phyloP scores from a whole-genome alignment of 2,329 filamentous ascomycete species.

The Escovopsis sp. region DNA sequence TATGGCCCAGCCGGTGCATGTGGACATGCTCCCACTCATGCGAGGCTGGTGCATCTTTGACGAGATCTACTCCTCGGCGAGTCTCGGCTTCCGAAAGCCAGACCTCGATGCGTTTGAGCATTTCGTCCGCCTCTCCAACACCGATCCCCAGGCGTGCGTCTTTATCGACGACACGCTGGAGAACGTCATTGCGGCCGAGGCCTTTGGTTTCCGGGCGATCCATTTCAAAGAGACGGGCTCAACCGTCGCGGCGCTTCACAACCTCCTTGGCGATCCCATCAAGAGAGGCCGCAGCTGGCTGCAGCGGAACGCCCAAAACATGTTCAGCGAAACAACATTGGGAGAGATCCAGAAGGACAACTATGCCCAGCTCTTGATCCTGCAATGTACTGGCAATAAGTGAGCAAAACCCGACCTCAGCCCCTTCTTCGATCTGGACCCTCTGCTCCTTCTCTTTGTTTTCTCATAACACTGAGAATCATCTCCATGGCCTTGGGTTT shows the following conservation, averaged over 20 bases:
- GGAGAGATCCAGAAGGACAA: constrained; percentile 2
- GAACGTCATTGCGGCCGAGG: constrained; percentile 1
- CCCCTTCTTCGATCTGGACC: too few species aligned
- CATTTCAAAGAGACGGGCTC: background rate
- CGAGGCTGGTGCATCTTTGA: constrained; percentile 1
- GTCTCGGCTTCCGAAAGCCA: background rate
- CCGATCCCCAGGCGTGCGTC: background rate
- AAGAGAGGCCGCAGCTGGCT: background rate
- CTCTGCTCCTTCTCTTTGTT: too few species aligned
- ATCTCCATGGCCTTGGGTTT: too few species aligned
- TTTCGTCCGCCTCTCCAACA: background rate
- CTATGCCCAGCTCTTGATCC: constrained; percentile 1
- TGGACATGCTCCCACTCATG: background rate
- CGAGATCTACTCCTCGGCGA: background rate
- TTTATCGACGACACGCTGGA: background rate
- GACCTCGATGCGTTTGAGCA: background rate
- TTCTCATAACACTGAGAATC: too few species aligned
- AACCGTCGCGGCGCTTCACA: background rate
- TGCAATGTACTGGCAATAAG: background rate
- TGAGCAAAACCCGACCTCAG: background rate
- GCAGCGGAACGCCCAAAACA: background rate
- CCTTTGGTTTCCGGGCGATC: background rate
- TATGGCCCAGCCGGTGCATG: background rate
- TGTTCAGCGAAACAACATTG: background rate
- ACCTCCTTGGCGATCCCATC: background rate